Conservation (phyloP, 1,139 yeast genomes). For the Candida tunisiensis region DNA sequence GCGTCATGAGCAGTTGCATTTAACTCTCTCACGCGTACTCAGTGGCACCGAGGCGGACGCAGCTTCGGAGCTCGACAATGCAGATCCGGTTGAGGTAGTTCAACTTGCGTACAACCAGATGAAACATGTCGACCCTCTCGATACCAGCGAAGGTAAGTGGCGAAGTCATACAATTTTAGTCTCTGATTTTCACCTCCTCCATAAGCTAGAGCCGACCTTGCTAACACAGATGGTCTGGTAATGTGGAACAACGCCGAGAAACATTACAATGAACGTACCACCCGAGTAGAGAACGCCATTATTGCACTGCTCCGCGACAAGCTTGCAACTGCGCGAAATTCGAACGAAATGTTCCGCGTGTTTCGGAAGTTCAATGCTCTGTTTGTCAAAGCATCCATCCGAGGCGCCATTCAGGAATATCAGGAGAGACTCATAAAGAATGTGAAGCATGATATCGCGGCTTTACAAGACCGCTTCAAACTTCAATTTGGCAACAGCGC, state of each 20-base stretch:
- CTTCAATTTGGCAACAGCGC: conserved; percentile 19
- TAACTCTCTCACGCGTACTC: conserved; percentile 12
- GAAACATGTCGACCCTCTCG: conserved; percentile 22
- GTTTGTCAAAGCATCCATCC: conserved; percentile 31
- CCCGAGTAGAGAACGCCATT: conserved; percentile 29
- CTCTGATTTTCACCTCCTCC: background rate
- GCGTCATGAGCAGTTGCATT: conserved; percentile 35
- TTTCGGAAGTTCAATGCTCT: conserved; percentile 32
- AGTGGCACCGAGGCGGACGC: conserved; percentile 1
- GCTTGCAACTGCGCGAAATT: conserved; percentile 23
- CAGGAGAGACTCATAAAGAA: conserved; percentile 31
- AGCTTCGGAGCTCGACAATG: conserved; percentile 5
- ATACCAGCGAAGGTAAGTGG: conserved; percentile 20
- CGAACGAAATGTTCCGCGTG: conserved; percentile 32
- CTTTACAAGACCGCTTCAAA: conserved; percentile 25
- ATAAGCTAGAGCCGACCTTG: conserved; percentile 5
- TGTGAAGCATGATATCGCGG: conserved; percentile 28
- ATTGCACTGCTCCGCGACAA: conserved; percentile 23
- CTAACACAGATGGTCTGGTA: conserved; percentile 15
- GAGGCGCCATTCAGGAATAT: conserved; percentile 38
- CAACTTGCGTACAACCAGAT: conserved; percentile 26
- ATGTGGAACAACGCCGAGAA: conserved; percentile 26
- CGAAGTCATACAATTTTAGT: conserved; percentile 3
- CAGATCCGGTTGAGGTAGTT: conserved; percentile 21
- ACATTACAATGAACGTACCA: conserved; percentile 25